These are phyloP conservation scores for Sporothrix schenckii DNA, from an alignment of 2,329 filamentous ascomycete species.

Conservation along the genomic window DNA sequence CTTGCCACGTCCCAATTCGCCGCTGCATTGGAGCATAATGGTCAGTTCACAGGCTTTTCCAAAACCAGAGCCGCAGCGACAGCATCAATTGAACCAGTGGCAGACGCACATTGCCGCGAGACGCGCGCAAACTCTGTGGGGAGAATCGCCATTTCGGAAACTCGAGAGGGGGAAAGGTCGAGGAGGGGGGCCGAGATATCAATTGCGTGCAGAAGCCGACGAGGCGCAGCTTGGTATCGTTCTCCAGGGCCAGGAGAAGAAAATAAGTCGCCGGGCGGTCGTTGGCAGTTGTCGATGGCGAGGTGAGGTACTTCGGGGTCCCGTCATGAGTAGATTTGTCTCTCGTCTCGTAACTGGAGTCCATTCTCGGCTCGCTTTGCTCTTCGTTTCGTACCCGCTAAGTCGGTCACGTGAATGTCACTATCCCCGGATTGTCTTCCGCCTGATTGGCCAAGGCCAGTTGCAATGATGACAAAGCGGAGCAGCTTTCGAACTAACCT, in stretches of 20 bases:
- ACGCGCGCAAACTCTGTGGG: conserved; percentile 87
- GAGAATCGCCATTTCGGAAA: conserved; percentile 70
- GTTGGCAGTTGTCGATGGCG: conserved; percentile 10
- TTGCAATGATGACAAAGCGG: conserved; percentile 5
- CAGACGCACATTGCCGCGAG: conserved; percentile 71
- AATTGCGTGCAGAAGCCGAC: neutral
- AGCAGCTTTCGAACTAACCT: neutral
- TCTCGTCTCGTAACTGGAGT: neutral
- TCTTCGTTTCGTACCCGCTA: neutral
- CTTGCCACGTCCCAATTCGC: conserved; percentile 88
- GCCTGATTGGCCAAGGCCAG: conserved; percentile 19
- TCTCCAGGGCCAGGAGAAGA: neutral
- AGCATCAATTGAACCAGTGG: neutral
- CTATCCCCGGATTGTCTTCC: neutral
- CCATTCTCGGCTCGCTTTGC: conserved; percentile 4
- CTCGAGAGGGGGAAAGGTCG: neutral
- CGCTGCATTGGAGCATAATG: conserved; percentile 56
- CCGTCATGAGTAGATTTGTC: conserved; percentile 27
- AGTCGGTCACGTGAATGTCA: conserved; percentile 21
- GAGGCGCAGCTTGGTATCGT: conserved; percentile 3
- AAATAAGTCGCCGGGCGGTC: conserved; percentile 5
- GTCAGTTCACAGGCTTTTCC: conserved; percentile 19
- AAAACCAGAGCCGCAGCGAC: neutral
- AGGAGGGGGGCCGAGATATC: neutral
- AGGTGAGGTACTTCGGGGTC: conserved; percentile 8